Conservation (phyloP, 1,139 yeast species). For the Yamadazyma songkhlaensis region DNA sequence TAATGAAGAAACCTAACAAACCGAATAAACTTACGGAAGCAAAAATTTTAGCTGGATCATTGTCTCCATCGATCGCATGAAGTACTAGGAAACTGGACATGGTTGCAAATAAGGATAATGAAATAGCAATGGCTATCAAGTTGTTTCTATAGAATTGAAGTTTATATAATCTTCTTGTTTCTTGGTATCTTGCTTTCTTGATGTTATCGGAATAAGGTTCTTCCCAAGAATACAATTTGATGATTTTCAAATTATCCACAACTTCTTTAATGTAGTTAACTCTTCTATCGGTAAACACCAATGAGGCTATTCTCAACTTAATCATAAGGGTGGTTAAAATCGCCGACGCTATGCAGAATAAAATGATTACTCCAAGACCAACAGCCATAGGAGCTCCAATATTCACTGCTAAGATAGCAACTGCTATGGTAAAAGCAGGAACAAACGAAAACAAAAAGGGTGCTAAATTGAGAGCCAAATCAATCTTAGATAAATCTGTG, state of each 20-base stretch:
- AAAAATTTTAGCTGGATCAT: constrained; percentile 71
- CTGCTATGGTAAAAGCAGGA: constrained; percentile 27
- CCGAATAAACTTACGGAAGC: constrained; percentile 78
- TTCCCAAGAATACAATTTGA: constrained; percentile 63
- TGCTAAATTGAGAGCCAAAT: constrained; percentile 32
- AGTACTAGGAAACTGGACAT: constrained; percentile 71
- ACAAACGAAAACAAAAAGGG: constrained; percentile 30
- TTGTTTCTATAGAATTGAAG: constrained; percentile 56
- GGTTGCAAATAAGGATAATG: constrained; percentile 66
- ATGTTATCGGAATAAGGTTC: constrained; percentile 49
- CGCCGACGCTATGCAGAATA: constrained; percentile 23
- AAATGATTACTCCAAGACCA: constrained; percentile 30
- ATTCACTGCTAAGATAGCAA: constrained; percentile 30
- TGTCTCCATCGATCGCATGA: constrained; percentile 44
- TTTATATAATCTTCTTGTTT: constrained; percentile 46
- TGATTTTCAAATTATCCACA: constrained; percentile 32
- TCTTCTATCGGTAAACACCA: constrained; percentile 25
- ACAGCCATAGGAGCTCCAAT: constrained; percentile 36
- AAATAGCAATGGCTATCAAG: constrained; percentile 54
- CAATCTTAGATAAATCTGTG: constrained; percentile 36
- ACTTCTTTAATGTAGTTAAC: constrained; percentile 30
- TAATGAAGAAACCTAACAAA: constrained; percentile 46
- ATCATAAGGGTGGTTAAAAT: constrained; percentile 24
- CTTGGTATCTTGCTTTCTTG: constrained; percentile 44
- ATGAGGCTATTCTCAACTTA: constrained; percentile 25